Base-by-base conservation (phyloP, 2,329 filamentous ascomycete species). In the Colletotrichum chlorophyti region DNA sequence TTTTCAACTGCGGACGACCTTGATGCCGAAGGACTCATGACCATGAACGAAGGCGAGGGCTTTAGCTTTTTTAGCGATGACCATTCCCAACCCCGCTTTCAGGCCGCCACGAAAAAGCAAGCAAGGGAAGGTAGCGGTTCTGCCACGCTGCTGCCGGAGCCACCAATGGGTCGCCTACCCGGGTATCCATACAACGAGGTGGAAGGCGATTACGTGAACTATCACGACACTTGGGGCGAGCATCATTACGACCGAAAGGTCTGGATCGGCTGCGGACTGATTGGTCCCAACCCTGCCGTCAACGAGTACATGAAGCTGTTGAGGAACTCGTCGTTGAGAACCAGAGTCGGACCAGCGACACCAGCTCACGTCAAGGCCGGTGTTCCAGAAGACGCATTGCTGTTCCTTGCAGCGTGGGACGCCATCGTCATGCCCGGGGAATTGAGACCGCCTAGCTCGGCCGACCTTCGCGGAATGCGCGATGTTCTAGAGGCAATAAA, bases 361-460 rank as follows among this genome's bases (percentile, higher is more conserved):
- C 80, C 82, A 11, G 70, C 72, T 17, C 83, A 86, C 51, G 69
- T 82, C 14, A 69, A 66, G 3, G 80, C 80, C 0, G 83, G 83
- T 1, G 81, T 79, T 5, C 83, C 83, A 5, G 43, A 67, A 1
- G 70, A 73, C 0, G 70, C 73, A 1, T 77, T 75, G 52, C 67
- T 86, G 34, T 85, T 80, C 63, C 72, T 78, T 24, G 75, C 73
- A 1, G 83, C 83, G 0, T 86, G 83, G 83, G 75, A 78, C 57
- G 74, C 73, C 5, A 79, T 83, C 49, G 58, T 83, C 3, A 69
- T 76, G 60, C 76, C 78, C 7, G 48, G 38, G 0, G 58, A 61
- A 12, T 59, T 75, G 24, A 53, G 49, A 4, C 38, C 62, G 19
- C 78, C 77, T 0, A 59, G 65, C 4, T 55, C 48, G 26, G 53